phyloP scores from a whole-genome alignment of 2,329 filamentous ascomycete genomes.

The Fusarium udum region DNA sequence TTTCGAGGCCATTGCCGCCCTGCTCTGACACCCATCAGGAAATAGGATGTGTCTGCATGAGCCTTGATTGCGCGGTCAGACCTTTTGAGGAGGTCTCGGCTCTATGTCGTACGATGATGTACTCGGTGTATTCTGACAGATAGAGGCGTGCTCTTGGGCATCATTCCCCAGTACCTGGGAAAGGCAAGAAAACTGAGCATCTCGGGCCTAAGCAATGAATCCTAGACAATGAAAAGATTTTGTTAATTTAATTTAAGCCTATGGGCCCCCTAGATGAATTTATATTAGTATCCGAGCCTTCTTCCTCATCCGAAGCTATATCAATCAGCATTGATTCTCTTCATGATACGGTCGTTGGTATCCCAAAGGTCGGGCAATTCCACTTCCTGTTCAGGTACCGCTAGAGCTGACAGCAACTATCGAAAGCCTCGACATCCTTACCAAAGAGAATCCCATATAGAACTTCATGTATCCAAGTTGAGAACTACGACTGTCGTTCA shows the following conservation, averaged over 20 bases:
- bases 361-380: background rate
- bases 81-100: background rate
- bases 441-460: background rate
- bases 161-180: background rate
- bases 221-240: background rate
- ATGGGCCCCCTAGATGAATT: background rate
- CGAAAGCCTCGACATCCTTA: background rate
- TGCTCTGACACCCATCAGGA: background rate
- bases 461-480: background rate
- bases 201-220: background rate
- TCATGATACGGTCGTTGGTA: background rate
- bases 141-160: background rate
- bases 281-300: background rate
- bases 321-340: background rate
- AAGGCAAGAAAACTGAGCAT: background rate
- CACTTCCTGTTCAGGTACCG: background rate
- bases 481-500: background rate
- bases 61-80: slow-evolving; percentile 3
- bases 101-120: background rate
- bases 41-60: background rate
- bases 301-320: background rate
- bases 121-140: background rate
- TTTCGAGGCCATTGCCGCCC: background rate
- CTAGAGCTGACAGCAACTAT: background rate
- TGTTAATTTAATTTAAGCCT: background rate